Evolutionary conservation across 2,329 filamentous ascomycete genomes (phyloP), one percentile per base, ranked within the genome.

Genomic region (Fonsecaea pedrosoi): DNA sequence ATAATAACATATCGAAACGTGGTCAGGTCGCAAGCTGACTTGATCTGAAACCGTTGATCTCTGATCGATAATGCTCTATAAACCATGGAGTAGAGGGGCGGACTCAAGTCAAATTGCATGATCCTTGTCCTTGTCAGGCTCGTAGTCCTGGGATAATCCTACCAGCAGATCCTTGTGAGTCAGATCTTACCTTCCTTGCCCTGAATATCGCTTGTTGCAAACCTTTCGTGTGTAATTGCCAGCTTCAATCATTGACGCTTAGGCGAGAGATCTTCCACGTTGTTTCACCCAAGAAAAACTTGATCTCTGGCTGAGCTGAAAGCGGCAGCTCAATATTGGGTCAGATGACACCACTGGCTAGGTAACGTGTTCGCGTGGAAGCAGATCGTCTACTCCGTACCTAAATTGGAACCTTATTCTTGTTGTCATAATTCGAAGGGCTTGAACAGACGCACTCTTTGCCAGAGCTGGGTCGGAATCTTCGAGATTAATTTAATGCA

Each of bases 401-500:
- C 38, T 45, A 37, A 15, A 34, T 8, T 7, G 40, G 8, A 21
- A 25, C 38, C 25, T 45, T 25, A 9, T 21, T 15, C 25, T 45
- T 34, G 13, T 45, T 32, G 40, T 7, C 13, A n/a, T 15, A 6
- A 15, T 30, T 15, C 34, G 30, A 15, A 38, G 10, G 25, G 53
- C 8, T 34, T 25, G 34, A 1, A 10, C 50, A 38, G 15, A 15
- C 45, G 40, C 42, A 55, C 56, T 21, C 18, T 30, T 15, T 56
- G 35, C 37, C 48, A 37, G 50, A 55, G 50, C 30, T 21, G 37
- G 50, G 37, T 54, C 59, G 59, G 59, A 61, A 32, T 48, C 15
- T 34, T 37, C 25, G 25, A 34, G n/a, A 25, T 37, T 55, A 42
- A 13, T 34, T 50, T 56, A 53, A 56, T 56, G 50, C 25, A 9